These are phyloP conservation scores for Pigoraptor vietnamica DNA, from an alignment of 78 protist genomes.

Conservation along the genomic window DNA sequence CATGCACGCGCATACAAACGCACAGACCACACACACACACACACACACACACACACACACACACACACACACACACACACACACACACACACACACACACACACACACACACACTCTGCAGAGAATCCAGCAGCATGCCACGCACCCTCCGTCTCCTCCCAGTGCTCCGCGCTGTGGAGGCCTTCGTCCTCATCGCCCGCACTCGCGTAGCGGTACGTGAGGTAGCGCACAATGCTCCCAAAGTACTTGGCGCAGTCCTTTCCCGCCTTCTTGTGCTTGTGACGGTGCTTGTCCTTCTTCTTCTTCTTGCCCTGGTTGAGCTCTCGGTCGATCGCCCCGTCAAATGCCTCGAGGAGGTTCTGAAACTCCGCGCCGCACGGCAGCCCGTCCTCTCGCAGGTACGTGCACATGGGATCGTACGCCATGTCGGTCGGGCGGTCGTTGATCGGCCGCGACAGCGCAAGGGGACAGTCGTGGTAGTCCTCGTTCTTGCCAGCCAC, in stretches of 20 bases:
- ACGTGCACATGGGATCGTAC: not conserved
- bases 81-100: not conserved
- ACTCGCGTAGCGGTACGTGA: not conserved
- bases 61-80: not conserved
- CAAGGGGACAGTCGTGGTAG: not conserved
- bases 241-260: not conserved
- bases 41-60: not conserved
- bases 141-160: not conserved
- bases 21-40: not conserved
- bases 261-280: not conserved
- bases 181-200: not conserved
- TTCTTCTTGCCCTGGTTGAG: not conserved
- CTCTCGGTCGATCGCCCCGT: not conserved
- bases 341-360: not conserved
- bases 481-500: not conserved
- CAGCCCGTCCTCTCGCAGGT: not conserved
- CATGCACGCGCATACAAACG: not conserved
- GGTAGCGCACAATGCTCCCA: not conserved
- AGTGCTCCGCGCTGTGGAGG: not conserved
- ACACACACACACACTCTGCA: not conserved
- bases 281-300: not conserved
- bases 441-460: not conserved
- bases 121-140: not conserved
- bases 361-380: slow-evolving; percentile 1
- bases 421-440: not conserved